phyloP scores from a whole-genome alignment of 345 rosid genomes.

The Melaleuca alternifolia region DNA sequence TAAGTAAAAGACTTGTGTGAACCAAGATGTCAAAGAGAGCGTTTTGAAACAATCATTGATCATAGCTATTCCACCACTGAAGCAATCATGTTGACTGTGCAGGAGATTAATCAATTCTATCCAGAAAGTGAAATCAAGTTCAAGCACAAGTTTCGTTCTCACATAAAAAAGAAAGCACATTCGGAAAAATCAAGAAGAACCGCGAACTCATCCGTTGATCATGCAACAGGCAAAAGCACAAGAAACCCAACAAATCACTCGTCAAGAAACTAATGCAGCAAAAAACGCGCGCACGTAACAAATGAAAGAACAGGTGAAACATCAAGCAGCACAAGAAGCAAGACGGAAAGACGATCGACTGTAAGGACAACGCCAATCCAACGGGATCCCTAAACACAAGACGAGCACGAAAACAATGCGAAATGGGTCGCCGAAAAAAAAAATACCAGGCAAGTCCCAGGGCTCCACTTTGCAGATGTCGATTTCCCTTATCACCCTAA shows the following conservation, averaged over 20 bases:
- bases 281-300: neutral
- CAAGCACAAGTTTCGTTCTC: neutral
- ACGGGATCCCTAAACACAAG: neutral
- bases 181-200: neutral
- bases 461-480: constrained; percentile 94
- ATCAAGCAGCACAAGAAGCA: neutral
- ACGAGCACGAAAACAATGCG: neutral
- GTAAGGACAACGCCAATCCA: neutral
- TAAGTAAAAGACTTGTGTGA: neutral
- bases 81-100: neutral
- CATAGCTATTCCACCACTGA: neutral
- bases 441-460: constrained; percentile 85
- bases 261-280: neutral
- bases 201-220: neutral
- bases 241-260: neutral
- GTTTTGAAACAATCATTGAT: neutral
- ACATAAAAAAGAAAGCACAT: neutral
- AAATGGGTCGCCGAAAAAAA: neutral
- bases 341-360: neutral
- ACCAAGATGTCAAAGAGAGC: neutral
- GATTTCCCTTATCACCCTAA: constrained; percentile 56
- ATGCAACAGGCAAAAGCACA: neutral
- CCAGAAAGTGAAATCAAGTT: neutral
- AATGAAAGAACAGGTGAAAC: neutral
- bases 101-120: neutral